These are phyloP conservation scores for Ammopiptanthus mongolicus DNA, from an alignment of 306 rosid genomes.

Conservation along the genomic window DNA sequence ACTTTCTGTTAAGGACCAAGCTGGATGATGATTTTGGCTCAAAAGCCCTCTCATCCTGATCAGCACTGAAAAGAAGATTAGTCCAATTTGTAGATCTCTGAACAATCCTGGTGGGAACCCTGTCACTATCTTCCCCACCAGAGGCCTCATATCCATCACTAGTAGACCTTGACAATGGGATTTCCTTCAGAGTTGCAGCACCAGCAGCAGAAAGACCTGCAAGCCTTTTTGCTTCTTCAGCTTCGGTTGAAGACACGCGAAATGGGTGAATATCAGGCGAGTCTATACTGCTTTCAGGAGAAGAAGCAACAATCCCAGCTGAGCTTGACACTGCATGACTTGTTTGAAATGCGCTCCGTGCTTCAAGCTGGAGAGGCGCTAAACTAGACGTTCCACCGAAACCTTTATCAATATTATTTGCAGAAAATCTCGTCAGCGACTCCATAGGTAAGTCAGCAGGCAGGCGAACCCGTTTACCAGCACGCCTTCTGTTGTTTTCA, in stretches of 20 bases:
- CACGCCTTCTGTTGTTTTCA: conserved; percentile 63
- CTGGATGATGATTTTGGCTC: conserved; percentile 55
- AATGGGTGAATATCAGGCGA: conserved; percentile 93
- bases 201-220: conserved; percentile 46
- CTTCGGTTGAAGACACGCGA: conserved; percentile 53
- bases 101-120: conserved; percentile 70
- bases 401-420: conserved; percentile 45
- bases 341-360: conserved; percentile 64
- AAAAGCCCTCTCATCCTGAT: conserved; percentile 58
- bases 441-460: conserved; percentile 82
- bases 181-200: conserved; percentile 40
- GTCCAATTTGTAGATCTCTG: conserved; percentile 80
- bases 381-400: conserved; percentile 57
- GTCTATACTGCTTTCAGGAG: conserved; percentile 93
- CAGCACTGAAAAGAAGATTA: conserved; percentile 62
- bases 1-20: conserved; percentile 48
- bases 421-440: conserved; percentile 43
- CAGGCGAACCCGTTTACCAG: conserved; percentile 66
- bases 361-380: conserved; percentile 85
- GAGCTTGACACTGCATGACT: conserved; percentile 71
- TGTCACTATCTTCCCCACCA: conserved; percentile 96
- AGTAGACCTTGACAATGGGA: conserved; percentile 80
- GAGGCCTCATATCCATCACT: conserved; percentile 99
- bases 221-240: conserved; percentile 66
- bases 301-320: conserved; percentile 64